Base-by-base conservation (phyloP, 345 rosid species). In the Microcos paniculata region DNA sequence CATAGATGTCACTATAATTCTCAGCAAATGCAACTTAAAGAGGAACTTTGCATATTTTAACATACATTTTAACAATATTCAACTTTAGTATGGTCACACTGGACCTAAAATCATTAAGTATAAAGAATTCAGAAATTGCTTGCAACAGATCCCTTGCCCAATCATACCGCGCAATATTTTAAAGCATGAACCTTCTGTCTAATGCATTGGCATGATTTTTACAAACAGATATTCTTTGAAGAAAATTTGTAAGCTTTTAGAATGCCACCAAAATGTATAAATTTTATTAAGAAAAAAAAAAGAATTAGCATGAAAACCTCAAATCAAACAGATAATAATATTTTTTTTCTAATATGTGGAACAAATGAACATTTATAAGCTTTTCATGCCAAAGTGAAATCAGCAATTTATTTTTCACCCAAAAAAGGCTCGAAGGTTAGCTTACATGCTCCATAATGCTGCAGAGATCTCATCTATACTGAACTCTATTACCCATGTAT, bases 401-500 rank as follows among this genome's bases (percentile, higher is more conserved):
- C 64, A 73, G 75, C 66, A 30, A 71, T n/a, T 14, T 71, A 53
- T n/a, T 38, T 14, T 33, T 19, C 26, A 21, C 52, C 23, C 49
- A 19, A 48, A 77, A 56, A 72, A 57, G 40, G 19, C 15, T 21
- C 33, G 10, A 66, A 72, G 76, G 67, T 49, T 30, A 55, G 76
- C 84, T 80, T 83, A 87, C 92, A 82, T 73, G 82, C 88, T 87
- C 46, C 78, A 80, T 64, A 94, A 75, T 53, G 80, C 82, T 76
- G 84, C 87, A 84, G 92, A 83, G 80, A 89, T 75, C 69, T 78
- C 86, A 74, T 28, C 79, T 58, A 91, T 79, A 63, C 81, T 78
- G 85, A 91, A 85, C 73, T 82, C 86, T 70, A 92, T 76, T 76
- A 82, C 87, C 80, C 89, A 85, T 51, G 82, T 87, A 77, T 84